phyloP scores from a whole-genome alignment of 2,329 filamentous ascomycete species.

The Zasmidium cellare region DNA sequence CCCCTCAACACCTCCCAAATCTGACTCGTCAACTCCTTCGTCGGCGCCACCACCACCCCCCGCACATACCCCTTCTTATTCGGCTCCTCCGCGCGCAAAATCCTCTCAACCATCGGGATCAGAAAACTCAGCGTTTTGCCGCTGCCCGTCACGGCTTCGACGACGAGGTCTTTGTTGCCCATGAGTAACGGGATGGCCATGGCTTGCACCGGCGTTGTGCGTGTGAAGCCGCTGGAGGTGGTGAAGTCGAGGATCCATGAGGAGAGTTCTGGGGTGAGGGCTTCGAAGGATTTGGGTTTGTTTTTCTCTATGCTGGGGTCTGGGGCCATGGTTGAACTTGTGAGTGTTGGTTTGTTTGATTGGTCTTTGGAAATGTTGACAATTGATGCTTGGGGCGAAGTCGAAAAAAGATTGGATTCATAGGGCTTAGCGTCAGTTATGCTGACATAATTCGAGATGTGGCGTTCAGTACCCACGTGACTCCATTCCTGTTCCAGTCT shows the following conservation, averaged over 20 bases:
- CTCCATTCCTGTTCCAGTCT: too few species aligned
- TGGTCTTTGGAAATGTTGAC: neutral
- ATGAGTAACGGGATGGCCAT: slow-evolving; percentile 86
- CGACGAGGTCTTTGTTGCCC: slow-evolving; percentile 87
- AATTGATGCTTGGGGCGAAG: neutral
- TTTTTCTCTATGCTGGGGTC: slow-evolving; percentile 22
- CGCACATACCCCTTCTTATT: slow-evolving; percentile 87
- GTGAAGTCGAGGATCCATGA: slow-evolving; percentile 87
- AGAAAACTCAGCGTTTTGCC: slow-evolving; percentile 88
- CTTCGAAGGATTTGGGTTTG: slow-evolving; percentile 63
- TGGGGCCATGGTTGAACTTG: slow-evolving; percentile 9
- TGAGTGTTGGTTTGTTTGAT: neutral
- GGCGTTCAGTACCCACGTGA: neutral
- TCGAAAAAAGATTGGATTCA: neutral
- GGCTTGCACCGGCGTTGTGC: slow-evolving; percentile 93
- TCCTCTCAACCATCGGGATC: slow-evolving; percentile 77
- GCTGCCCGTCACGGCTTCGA: slow-evolving; percentile 87
- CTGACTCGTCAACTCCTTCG: slow-evolving; percentile 85
- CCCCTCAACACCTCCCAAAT: slow-evolving; percentile 79
- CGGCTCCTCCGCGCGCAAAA: slow-evolving; percentile 76
- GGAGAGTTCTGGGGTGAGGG: slow-evolving; percentile 67
- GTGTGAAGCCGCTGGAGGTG: slow-evolving; percentile 77
- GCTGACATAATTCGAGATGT: too few species aligned
- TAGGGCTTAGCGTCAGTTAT: neutral
- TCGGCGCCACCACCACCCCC: slow-evolving; percentile 89